phyloP scores from a whole-genome alignment of 106 monocot species.

The Acorus calamus region DNA sequence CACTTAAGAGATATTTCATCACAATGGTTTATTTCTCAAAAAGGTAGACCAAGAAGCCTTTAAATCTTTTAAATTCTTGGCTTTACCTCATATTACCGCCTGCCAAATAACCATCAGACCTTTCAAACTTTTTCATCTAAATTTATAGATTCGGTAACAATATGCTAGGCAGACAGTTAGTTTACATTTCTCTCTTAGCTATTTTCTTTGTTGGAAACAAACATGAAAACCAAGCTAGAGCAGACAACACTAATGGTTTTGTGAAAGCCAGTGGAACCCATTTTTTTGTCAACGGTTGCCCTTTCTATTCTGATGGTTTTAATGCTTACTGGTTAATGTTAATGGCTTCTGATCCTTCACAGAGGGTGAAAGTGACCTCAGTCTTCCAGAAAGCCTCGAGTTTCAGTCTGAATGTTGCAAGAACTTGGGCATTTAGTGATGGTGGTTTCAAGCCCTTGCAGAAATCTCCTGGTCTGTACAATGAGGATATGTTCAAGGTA shows the following conservation, averaged over 20 bases:
- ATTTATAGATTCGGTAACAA: no score
- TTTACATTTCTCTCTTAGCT: no score
- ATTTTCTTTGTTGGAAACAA: no score
- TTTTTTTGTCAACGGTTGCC: slow-evolving; percentile 9
- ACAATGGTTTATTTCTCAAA: no score
- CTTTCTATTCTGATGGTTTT: slow-evolving; percentile 23
- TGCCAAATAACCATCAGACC: no score
- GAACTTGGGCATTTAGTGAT: slow-evolving; percentile 30
- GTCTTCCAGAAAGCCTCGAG: slow-evolving; percentile 17
- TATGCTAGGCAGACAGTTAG: no score
- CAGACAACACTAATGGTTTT: not conserved
- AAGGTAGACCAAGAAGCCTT: no score
- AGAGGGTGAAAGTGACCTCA: slow-evolving; percentile 12
- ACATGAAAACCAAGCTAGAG: no score
- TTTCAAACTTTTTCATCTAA: no score
- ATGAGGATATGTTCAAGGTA: slow-evolving; percentile 25
- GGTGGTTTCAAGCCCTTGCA: slow-evolving; percentile 17
- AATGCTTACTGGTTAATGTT: slow-evolving; percentile 30
- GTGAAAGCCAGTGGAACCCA: slow-evolving; percentile 5
- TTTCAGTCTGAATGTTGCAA: slow-evolving; percentile 11
- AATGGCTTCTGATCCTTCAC: slow-evolving; percentile 8
- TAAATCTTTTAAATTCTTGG: no score
- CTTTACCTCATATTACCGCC: no score
- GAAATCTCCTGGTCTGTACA: slow-evolving; percentile 15
- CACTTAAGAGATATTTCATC: no score